phyloP scores from a whole-genome alignment of 1,284 basidiomycete species.

The Trichosporon ovoides region DNA sequence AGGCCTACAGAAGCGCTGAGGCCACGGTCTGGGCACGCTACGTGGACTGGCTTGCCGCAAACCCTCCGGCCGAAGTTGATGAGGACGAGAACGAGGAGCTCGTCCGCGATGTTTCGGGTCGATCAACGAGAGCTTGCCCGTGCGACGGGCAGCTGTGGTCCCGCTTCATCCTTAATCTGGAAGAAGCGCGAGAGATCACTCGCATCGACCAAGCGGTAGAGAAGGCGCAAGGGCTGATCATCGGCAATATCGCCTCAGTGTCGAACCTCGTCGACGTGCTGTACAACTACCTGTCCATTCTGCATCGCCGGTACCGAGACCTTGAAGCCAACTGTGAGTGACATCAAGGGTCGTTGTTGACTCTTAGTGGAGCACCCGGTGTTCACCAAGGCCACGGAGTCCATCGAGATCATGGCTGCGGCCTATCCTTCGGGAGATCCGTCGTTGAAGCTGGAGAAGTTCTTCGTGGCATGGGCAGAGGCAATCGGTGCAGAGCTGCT shows the following conservation, averaged over 20 bases:
- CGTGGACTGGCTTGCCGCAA: slow-evolving; percentile 28
- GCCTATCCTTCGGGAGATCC: slow-evolving; percentile 54
- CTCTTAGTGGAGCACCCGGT: slow-evolving; percentile 16
- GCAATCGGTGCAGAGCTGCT: slow-evolving; percentile 24
- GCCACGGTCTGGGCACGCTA: slow-evolving; percentile 41
- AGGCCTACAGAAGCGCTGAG: slow-evolving; percentile 39
- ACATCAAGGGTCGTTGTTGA: neutral
- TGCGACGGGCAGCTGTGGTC: slow-evolving; percentile 36
- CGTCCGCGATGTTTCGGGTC: neutral
- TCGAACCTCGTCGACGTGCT: slow-evolving; percentile 18
- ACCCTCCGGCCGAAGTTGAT: slow-evolving; percentile 43
- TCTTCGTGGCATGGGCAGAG: slow-evolving; percentile 58
- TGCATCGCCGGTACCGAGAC: slow-evolving; percentile 14
- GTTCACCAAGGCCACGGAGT: slow-evolving; percentile 11
- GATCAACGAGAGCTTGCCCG: slow-evolving; percentile 40
- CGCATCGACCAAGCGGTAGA: slow-evolving; percentile 11
- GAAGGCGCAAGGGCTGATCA: slow-evolving; percentile 13
- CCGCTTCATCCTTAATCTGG: slow-evolving; percentile 14
- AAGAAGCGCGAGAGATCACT: slow-evolving; percentile 11
- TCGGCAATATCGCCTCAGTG: slow-evolving; percentile 10
- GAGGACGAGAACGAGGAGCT: slow-evolving; percentile 53
- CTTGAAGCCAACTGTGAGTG: slow-evolving; percentile 10
- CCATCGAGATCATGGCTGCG: slow-evolving; percentile 32
- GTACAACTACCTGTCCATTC: slow-evolving; percentile 12
- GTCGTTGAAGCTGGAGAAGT: slow-evolving; percentile 71